Base-by-base conservation (phyloP, 257 asterid genomes). In the Oldenlandia corymbosa region DNA sequence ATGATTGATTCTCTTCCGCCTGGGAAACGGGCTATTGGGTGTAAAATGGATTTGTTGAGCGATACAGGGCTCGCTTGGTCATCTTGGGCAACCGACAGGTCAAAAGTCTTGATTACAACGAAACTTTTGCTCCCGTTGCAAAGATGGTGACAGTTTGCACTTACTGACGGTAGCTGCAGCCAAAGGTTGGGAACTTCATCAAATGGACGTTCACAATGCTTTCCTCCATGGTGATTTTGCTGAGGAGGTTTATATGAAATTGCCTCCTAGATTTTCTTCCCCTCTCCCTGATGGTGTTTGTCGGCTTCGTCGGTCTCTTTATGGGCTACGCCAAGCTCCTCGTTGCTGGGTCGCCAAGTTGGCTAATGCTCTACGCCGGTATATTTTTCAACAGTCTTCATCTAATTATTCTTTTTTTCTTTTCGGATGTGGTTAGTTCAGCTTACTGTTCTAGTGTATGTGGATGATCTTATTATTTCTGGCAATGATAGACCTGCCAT, bases 121-220 rank as follows among this genome's bases (percentile, higher is more conserved):
- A 43, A 9, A 43, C 49, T 16, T 43, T 43, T 16, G 49, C n/a
- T n/a, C n/a, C n/a, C n/a, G n/a, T n/a, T n/a, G n/a, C n/a, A n/a
- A n/a, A n/a, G n/a, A n/a, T n/a, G n/a, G n/a, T n/a, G n/a, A n/a
- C n/a, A n/a, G n/a, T n/a, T n/a, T 10, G 6, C 49, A 21, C 16
- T 55, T 55, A 10, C 36, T 55, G 1, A 9, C 39, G 6, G 60
- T 1, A 24, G 39, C 20, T 23, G 60, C 39, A 36, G 0, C 16
- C 8, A 4, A 55, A 55, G 10, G n/a, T n/a, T 55, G 36, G 60
- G 60, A 20, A 1, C 7, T 55, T 5, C 57, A 51, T 51, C 57
- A 51, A 5, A 51, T 51, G 57, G 57, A 51, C 21, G 57, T 51
- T 4, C 60, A 28, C 4, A 55, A 55, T 55, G 60, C 39, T 24